Evolutionary conservation across 75 land plant genomes (phyloP).

Genomic region (Ceratopteris richardii): DNA sequence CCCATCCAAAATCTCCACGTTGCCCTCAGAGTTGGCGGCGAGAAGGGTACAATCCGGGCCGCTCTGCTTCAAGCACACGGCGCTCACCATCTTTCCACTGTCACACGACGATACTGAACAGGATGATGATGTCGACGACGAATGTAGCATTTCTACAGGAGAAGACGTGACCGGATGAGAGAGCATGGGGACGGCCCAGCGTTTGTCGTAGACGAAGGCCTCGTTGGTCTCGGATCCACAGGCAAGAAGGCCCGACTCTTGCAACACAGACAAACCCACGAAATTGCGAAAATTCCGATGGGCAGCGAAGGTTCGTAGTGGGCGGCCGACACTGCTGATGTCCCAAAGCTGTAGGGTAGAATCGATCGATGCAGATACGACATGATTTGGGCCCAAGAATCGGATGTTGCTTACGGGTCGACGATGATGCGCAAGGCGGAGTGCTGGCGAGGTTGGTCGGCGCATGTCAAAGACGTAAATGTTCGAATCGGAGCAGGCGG

Average conservation of each 20-base stretch:
- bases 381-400: no score
- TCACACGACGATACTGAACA: neutral
- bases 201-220: constrained; percentile 53
- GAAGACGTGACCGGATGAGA: no score
- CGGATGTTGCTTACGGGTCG: no score
- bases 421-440: no score
- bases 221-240: constrained; percentile 72
- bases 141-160: no score
- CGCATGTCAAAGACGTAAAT: constrained; percentile 58
- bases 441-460: constrained; percentile 19
- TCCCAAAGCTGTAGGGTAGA: no score
- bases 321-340: neutral
- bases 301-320: constrained; percentile 37
- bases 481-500: constrained; percentile 52
- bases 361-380: no score
- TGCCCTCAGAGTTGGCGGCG: constrained; percentile 65
- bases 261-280: constrained; percentile 57
- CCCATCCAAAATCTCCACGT: constrained; percentile 42
- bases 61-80: constrained; percentile 58
- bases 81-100: constrained; percentile 28
- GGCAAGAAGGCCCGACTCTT: constrained; percentile 47
- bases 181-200: constrained; percentile 51
- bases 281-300: constrained; percentile 52
- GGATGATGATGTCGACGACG: neutral
- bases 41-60: constrained; percentile 37